Conservation (phyloP, 805 yeast genomes). For the Saccharomycopsis selenospora region DNA sequence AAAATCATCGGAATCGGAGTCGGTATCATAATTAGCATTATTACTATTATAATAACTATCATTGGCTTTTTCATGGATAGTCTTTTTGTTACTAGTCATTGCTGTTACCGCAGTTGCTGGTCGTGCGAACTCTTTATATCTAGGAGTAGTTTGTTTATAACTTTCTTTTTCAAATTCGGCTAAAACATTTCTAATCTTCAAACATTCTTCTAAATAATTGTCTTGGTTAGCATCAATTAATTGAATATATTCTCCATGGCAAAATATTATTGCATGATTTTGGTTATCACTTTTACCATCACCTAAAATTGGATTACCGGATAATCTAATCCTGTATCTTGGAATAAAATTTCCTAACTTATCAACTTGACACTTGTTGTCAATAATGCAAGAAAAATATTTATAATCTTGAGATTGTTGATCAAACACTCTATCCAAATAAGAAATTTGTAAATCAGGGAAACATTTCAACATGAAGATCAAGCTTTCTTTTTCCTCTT, state of each 20-base stretch:
- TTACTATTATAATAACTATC: no score
- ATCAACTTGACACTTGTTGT: conserved; percentile 57
- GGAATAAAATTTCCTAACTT: conserved; percentile 55
- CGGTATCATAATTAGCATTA: conserved; percentile 19
- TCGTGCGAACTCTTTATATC: no score
- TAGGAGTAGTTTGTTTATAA: conserved; percentile 8
- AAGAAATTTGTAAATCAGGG: conserved; percentile 61
- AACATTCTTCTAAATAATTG: conserved; percentile 73
- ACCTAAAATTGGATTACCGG: conserved; percentile 79
- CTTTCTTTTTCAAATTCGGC: conserved; percentile 64
- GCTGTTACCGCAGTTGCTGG: no score
- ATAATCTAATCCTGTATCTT: conserved; percentile 53
- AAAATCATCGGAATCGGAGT: conserved; percentile 40
- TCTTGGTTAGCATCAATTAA: conserved; percentile 81
- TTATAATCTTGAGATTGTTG: conserved; percentile 16
- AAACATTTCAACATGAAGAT: conserved; percentile 56
- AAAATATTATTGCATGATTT: conserved; percentile 65
- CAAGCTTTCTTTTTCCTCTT: conserved; percentile 51
- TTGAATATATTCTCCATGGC: conserved; percentile 76
- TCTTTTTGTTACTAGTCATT: no score
- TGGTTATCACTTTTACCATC: conserved; percentile 85
- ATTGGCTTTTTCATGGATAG: no score
- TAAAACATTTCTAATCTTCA: conserved; percentile 65
- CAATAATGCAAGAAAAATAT: conserved; percentile 61
- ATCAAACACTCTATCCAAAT: conserved; percentile 45